Evolutionary conservation across 1,284 basidiomycete genomes (phyloP).

Genomic region (Moesziomyces antarcticus): DNA sequence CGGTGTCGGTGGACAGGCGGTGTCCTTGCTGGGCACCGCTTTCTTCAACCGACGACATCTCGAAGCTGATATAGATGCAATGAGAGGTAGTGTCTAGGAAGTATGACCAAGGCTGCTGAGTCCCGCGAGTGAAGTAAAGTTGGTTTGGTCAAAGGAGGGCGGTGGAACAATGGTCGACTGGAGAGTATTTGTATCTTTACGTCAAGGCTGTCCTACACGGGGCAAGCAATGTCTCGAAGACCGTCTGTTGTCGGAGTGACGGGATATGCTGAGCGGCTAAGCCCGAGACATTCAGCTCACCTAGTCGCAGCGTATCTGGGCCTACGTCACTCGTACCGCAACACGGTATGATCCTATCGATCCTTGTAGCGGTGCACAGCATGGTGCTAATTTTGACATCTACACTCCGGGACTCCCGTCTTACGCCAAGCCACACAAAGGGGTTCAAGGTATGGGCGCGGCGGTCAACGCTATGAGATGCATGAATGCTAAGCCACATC

Average conservation of each 20-base stretch:
- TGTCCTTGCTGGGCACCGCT: not conserved
- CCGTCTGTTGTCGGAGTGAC: too few relatives aligned
- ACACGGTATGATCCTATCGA: not conserved
- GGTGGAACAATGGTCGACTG: too few relatives aligned
- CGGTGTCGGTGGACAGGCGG: constrained; percentile 30
- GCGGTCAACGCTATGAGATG: not conserved
- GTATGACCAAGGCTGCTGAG: too few relatives aligned
- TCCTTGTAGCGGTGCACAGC: not conserved
- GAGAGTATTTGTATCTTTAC: not conserved
- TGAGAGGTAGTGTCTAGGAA: too few relatives aligned
- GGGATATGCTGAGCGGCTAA: too few relatives aligned
- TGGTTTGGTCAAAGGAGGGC: not conserved
- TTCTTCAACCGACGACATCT: constrained; percentile 16
- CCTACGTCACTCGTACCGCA: not conserved
- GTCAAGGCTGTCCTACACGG: too few relatives aligned
- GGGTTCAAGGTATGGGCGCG: too few relatives aligned
- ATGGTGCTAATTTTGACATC: constrained; percentile 3
- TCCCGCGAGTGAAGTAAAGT: too few relatives aligned
- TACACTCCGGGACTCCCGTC: not conserved
- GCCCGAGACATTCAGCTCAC: too few relatives aligned
- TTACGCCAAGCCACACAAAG: not conserved
- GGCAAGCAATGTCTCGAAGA: too few relatives aligned
- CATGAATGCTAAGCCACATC: not conserved
- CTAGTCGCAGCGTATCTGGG: too few relatives aligned
- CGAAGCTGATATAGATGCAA: not conserved